Conservation (phyloP, 83 land plant species). For the Diphasiastrum complanatum region DNA sequence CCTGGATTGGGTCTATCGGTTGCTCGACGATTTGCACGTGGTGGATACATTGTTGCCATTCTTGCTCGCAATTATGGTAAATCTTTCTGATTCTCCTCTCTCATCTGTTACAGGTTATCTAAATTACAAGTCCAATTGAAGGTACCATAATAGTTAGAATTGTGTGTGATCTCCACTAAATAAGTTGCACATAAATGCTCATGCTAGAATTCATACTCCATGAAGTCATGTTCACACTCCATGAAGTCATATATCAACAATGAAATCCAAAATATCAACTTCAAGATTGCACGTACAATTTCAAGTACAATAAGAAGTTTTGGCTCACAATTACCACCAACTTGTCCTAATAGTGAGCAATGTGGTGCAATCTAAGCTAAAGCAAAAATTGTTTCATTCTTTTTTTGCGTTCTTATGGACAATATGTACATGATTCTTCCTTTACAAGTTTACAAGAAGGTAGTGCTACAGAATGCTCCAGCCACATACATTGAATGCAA, state of each 20-base stretch:
- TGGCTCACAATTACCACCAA: too few species aligned
- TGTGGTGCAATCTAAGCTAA: too few species aligned
- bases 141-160: not conserved
- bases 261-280: not conserved
- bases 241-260: not conserved
- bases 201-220: not conserved
- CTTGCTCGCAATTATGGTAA: conserved; percentile 6
- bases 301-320: too few species aligned
- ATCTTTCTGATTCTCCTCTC: not conserved
- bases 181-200: not conserved
- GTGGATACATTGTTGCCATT: conserved; percentile 8
- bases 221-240: not conserved
- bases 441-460: too few species aligned
- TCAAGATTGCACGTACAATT: too few species aligned
- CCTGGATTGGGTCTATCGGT: conserved; percentile 7
- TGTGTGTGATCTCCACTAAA: not conserved
- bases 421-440: too few species aligned
- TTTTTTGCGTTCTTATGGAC: too few species aligned
- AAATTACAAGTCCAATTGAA: not conserved
- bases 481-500: too few species aligned
- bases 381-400: too few species aligned
- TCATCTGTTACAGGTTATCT: not conserved
- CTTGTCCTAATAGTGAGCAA: too few species aligned
- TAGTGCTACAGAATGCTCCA: too few species aligned
- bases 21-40: conserved; percentile 11